Base-by-base conservation (phyloP, 495 filamentous ascomycete genomes). In the Aspergillus affinis region DNA sequence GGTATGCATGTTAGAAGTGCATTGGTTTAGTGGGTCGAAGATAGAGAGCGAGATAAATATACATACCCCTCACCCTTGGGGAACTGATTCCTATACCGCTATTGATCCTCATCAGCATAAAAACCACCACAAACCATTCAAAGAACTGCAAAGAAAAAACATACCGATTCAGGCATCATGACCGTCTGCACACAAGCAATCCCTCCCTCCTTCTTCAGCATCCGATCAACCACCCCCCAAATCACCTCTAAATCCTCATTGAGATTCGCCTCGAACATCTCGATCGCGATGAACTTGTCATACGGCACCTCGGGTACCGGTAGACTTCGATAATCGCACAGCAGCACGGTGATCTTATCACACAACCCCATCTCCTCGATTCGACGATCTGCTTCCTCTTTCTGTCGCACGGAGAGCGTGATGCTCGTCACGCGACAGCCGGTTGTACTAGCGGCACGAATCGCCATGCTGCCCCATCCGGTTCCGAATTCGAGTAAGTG, bases 231-330 rank as follows among this genome's bases (percentile, higher is more conserved):
- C 3, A 41, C 36, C 9, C 2, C 36, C 36, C 36, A 41, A 10
- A 41, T 15, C 36, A 13, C 36, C 36, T 41, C 36, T 4, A 41
- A 41, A 15, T 41, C 36, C 13, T 13, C 36, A 4, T 41, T 17
- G 0, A 41, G 36, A 41, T 41, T 41, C 36, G 36, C 36, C 12
- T 49, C 47, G 47, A 49, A 12, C 47, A 49, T 49, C 47, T 49
- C 47, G 47, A 49, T 49, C 47, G 47, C 18, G 8, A 49, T n/a
- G 6, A 49, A 19, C 47, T 49, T 49, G 21, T 49, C 47, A n/a
- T 49, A 49, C 47, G 21, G 47, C 8, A 49, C n/a, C 8, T 15
- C 47, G 2, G 18, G 47, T 7, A 9, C 47, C 47, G 21, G 47
- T 6, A 49, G 7, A 7, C 6, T 7, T 10, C 47, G 47, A 15